A percentile compares a stretch with the other conserved stretches of the same genome.
Evolutionary conservation across 192 early-diverging fungal genomes (phyloP).

Genomic region (Backusella westeae): DNA sequence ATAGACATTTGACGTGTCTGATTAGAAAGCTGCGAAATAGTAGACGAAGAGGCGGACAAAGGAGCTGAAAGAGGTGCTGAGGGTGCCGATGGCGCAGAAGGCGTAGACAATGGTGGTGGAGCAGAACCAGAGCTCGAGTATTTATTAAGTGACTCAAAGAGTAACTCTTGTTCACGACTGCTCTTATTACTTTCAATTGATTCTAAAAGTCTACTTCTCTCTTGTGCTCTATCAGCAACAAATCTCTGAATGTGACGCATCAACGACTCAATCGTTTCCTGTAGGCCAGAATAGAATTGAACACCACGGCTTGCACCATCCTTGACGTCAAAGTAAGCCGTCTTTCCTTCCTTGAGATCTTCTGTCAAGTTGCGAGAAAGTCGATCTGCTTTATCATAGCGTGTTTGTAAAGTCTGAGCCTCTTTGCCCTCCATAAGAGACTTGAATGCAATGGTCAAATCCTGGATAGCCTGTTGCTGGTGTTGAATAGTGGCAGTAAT

Average conservation of each 20-base stretch:
- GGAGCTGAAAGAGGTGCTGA: background rate
- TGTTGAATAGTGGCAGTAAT: constrained; percentile 69
- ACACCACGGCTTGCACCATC: constrained; percentile 59
- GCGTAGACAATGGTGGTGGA: constrained; percentile 23
- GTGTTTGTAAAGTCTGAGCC: constrained; percentile 60
- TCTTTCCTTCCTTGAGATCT: constrained; percentile 64
- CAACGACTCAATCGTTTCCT: constrained; percentile 55
- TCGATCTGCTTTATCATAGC: constrained; percentile 66
- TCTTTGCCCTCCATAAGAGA: constrained; percentile 70
- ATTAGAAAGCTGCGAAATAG: constrained; percentile 26
- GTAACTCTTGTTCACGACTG: constrained; percentile 56
- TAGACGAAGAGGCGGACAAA: background rate
- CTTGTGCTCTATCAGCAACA: constrained; percentile 54
- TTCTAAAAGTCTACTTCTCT: constrained; percentile 54
- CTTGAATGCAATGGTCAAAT: constrained; percentile 74
- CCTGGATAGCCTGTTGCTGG: constrained; percentile 73
- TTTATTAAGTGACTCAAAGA: constrained; percentile 61
- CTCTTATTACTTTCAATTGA: constrained; percentile 52
- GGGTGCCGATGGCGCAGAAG: constrained; percentile 2
- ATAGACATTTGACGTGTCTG: constrained; percentile 28
- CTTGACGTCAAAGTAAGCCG: constrained; percentile 62
- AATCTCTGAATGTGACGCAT: constrained; percentile 56
- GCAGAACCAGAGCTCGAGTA: constrained; percentile 21
- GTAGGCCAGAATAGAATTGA: constrained; percentile 67
- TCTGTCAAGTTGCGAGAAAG: constrained; percentile 63